Conservation (phyloP, 129 eudicot genomes). For the Flaveria brownii region DNA sequence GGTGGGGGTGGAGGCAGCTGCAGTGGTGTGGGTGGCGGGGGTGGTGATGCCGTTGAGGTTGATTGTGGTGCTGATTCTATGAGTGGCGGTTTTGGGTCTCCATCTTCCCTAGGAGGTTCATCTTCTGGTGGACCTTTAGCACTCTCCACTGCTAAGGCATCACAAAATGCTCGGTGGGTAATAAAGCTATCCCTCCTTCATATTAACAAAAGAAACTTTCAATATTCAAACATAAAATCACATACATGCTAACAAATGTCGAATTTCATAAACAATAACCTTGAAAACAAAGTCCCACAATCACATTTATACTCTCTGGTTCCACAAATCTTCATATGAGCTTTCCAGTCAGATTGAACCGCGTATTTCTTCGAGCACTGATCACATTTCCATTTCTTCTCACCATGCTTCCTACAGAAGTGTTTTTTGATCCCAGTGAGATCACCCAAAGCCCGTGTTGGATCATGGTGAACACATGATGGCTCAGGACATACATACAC, state of each 20-base stretch:
- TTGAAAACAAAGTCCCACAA: constrained; percentile 90
- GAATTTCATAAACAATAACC: constrained; percentile 40
- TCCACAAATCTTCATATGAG: constrained; percentile 92
- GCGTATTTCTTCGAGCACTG: constrained; percentile 94
- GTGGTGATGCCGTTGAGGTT: constrained; percentile 37
- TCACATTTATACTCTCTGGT: constrained; percentile 93
- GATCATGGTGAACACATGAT: constrained; percentile 88
- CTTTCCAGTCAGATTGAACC: constrained; percentile 97
- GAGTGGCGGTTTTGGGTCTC: constrained; percentile 42
- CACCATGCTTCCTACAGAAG: constrained; percentile 93
- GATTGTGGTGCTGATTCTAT: constrained; percentile 43
- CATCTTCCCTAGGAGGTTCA: constrained; percentile 43
- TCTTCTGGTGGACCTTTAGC: constrained; percentile 49
- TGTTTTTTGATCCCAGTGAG: constrained; percentile 98
- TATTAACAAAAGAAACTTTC: constrained; percentile 22
- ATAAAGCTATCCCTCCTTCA: constrained; percentile 94
- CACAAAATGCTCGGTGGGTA: constrained; percentile 95
- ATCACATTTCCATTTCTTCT: constrained; percentile 97
- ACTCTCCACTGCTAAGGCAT: constrained; percentile 77
- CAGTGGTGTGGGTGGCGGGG: constrained; percentile 44
- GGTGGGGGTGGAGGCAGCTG: constrained; percentile 33
- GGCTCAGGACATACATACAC: constrained; percentile 96
- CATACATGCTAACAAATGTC: background rate
- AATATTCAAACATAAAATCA: constrained; percentile 12
- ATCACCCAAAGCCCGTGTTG: constrained; percentile 89